Conservation (phyloP, 2,329 filamentous ascomycete species). For the Pseudocercospora musae region DNA sequence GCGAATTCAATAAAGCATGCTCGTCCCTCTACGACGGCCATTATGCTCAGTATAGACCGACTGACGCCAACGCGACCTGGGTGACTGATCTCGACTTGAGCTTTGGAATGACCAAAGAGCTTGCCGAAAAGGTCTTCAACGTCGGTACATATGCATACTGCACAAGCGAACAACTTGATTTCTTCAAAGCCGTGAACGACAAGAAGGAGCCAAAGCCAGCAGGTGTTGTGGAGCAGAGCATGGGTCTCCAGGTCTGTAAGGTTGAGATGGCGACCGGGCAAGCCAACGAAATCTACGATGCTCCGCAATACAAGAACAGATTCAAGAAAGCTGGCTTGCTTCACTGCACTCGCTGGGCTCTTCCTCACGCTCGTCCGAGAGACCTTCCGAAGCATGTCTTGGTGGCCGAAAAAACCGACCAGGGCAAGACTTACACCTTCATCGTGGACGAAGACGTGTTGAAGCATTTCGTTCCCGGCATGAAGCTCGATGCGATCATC, state of each 20-base stretch:
- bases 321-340: constrained; percentile 54
- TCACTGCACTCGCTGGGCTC: constrained; percentile 49
- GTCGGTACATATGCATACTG: constrained; percentile 51
- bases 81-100: constrained; percentile 18
- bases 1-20: constrained; percentile 75
- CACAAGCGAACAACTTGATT: constrained; percentile 27
- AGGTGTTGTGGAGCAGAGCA: constrained; percentile 46
- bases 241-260: constrained; percentile 59
- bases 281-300: constrained; percentile 48
- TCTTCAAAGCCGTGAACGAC: constrained; percentile 16
- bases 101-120: neutral
- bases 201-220: constrained; percentile 35
- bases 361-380: constrained; percentile 36
- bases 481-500: constrained; percentile 43
- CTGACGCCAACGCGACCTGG: constrained; percentile 28
- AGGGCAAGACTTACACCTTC: constrained; percentile 55
- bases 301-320: constrained; percentile 37
- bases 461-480: constrained; percentile 57
- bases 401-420: constrained; percentile 28
- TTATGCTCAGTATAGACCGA: constrained; percentile 31
- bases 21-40: constrained; percentile 63
- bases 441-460: constrained; percentile 65
- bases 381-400: constrained; percentile 24
- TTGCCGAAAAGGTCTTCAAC: constrained; percentile 39
- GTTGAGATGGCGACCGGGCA: constrained; percentile 49